phyloP scores from a whole-genome alignment of 495 filamentous ascomycete species.

The Annulohypoxylon maeteangense region DNA sequence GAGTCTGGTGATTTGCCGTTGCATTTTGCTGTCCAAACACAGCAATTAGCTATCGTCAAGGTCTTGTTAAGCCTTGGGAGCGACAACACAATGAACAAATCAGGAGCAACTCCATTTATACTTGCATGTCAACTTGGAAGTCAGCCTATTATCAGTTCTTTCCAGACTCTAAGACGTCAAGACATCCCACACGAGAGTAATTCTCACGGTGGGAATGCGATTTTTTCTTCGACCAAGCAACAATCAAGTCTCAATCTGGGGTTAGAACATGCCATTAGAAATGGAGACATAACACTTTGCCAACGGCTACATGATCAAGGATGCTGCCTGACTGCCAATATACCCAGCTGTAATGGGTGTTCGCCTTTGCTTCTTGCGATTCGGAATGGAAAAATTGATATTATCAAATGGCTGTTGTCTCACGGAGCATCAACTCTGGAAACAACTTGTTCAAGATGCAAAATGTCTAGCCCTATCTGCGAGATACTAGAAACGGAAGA shows the following conservation, averaged over 20 bases:
- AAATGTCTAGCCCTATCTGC: neutral
- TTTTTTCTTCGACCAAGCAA: neutral
- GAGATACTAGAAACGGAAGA: neutral
- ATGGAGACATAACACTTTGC: neutral
- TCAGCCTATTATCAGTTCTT: neutral
- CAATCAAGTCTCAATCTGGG: neutral
- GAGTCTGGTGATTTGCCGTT: neutral
- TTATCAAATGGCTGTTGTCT: neutral
- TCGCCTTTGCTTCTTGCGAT: conserved; percentile 8
- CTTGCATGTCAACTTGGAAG: neutral
- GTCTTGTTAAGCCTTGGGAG: neutral
- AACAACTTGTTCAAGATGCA: neutral
- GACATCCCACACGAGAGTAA: neutral
- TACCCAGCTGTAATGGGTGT: conserved; percentile 10
- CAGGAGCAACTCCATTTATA: neutral
- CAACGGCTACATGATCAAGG: neutral
- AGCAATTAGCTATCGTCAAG: too few relatives aligned
- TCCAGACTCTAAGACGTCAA: neutral
- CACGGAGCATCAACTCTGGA: conserved; percentile 11
- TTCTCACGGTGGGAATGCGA: neutral
- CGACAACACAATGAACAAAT: neutral
- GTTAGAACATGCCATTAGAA: neutral
- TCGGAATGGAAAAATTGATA: neutral
- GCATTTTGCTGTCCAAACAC: neutral
- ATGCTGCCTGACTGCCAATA: neutral